Evolutionary conservation across 306 rosid genomes (phyloP).

Genomic region (Mucuna pruriens): DNA sequence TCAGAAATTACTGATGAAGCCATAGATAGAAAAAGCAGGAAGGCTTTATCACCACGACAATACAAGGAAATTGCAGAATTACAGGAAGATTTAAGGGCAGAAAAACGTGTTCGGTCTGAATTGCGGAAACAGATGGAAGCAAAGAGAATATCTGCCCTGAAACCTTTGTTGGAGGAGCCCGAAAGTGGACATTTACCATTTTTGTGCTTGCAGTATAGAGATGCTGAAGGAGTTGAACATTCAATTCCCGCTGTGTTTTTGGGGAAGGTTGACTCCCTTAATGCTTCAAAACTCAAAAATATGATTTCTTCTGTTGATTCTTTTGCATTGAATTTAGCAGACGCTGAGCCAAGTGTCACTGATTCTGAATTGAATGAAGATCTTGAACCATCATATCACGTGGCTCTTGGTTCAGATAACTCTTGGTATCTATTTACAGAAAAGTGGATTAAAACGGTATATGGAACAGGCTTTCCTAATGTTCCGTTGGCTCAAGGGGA

Average conservation of each 20-base stretch:
- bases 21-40: slow-evolving; percentile 79
- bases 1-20: slow-evolving; percentile 82
- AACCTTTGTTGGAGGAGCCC: slow-evolving; percentile 66
- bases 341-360: slow-evolving; percentile 38
- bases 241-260: slow-evolving; percentile 81
- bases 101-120: slow-evolving; percentile 70
- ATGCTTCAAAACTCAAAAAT: slow-evolving; percentile 62
- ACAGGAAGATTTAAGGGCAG: slow-evolving; percentile 81
- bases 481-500: slow-evolving; percentile 78
- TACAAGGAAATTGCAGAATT: slow-evolving; percentile 84
- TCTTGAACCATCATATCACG: slow-evolving; percentile 70
- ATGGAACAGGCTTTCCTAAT: slow-evolving; percentile 82
- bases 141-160: slow-evolving; percentile 68
- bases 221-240: slow-evolving; percentile 87
- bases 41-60: slow-evolving; percentile 62
- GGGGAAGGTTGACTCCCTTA: slow-evolving; percentile 71
- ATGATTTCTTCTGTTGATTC: slow-evolving; percentile 57
- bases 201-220: slow-evolving; percentile 85
- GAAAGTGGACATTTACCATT: slow-evolving; percentile 76
- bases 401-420: slow-evolving; percentile 96
- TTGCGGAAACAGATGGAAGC: slow-evolving; percentile 76
- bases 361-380: slow-evolving; percentile 48
- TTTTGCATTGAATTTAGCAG: slow-evolving; percentile 53
- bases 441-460: slow-evolving; percentile 85
- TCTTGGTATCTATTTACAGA: slow-evolving; percentile 92